Percentiles rank a stretch among this genome's conserved stretches.
Conservation (phyloP, 2,329 filamentous ascomycete genomes). For the Botrytis galanthina region DNA sequence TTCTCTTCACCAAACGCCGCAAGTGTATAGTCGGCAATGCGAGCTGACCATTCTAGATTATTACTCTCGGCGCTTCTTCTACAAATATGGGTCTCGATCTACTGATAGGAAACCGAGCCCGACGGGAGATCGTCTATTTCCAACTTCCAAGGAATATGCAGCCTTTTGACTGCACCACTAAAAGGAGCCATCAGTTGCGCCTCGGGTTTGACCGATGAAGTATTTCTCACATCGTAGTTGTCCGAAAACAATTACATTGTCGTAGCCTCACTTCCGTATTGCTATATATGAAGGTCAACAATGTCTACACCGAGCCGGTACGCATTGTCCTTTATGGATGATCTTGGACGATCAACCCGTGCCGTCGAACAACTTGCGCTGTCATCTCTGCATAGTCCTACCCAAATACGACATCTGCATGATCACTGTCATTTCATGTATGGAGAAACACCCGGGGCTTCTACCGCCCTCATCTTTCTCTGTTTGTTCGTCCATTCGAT, state of each 20-base stretch:
- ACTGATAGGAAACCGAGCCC: neutral
- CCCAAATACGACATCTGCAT: neutral
- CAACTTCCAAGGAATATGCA: slow-evolving; percentile 3
- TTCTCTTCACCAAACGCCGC: neutral
- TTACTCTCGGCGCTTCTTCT: neutral
- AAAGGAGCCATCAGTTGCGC: neutral
- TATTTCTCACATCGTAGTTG: neutral
- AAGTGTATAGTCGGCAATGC: neutral
- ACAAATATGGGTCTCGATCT: neutral
- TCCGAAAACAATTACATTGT: neutral
- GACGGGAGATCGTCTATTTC: slow-evolving; percentile 9
- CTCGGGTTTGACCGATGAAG: neutral
- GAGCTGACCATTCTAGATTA: neutral
- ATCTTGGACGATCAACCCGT: neutral
- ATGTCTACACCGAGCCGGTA: neutral
- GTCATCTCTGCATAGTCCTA: no score
- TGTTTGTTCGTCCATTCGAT: neutral
- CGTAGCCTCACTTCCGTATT: neutral
- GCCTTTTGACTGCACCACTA: neutral
- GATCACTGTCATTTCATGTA: neutral
- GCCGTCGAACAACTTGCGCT: neutral
- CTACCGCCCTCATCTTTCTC: neutral
- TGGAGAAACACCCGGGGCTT: neutral
- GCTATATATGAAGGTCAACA: neutral
- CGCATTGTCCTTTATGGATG: neutral